phyloP scores from a whole-genome alignment of 768 basidiomycete species.

The Tephrocybe sp. region DNA sequence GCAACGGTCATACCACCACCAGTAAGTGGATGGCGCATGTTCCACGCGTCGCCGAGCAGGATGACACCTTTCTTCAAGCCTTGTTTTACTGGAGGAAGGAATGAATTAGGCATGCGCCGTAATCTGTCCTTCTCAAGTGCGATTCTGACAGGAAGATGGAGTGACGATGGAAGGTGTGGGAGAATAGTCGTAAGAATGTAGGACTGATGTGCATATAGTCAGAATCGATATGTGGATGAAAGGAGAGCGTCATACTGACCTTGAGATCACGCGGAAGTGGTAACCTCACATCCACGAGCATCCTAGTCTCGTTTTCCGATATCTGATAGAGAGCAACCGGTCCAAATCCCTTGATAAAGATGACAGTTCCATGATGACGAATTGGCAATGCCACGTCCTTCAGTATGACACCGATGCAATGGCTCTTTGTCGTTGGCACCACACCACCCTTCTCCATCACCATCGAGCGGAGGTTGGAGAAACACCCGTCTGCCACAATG shows the following conservation, averaged over 20 bases:
- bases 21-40: constrained; percentile 98
- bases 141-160: constrained; percentile 60
- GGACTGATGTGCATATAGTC: constrained; percentile 32
- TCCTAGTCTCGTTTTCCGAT: constrained; percentile 82
- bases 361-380: constrained; percentile 80
- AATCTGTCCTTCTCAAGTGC: constrained; percentile 79
- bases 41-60: constrained; percentile 94
- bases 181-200: constrained; percentile 73
- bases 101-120: constrained; percentile 95
- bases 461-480: constrained; percentile 81
- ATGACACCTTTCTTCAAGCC: constrained; percentile 68
- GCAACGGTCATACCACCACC: constrained; percentile 99
- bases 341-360: constrained; percentile 73
- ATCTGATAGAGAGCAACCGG: constrained; percentile 95
- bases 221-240: neutral
- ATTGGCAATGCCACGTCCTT: constrained; percentile 74
- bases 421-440: constrained; percentile 59
- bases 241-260: constrained; percentile 32
- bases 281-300: constrained; percentile 86
- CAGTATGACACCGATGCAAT: constrained; percentile 86
- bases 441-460: constrained; percentile 54
- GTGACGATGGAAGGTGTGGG: constrained; percentile 74
- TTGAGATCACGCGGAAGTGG: constrained; percentile 83
- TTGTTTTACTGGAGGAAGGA: constrained; percentile 80
- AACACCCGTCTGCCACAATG: constrained; percentile 91